Percentiles rank a stretch among this genome's conserved stretches.
Conservation (phyloP, 1,284 basidiomycete genomes). For the Chalciporus sp. region DNA sequence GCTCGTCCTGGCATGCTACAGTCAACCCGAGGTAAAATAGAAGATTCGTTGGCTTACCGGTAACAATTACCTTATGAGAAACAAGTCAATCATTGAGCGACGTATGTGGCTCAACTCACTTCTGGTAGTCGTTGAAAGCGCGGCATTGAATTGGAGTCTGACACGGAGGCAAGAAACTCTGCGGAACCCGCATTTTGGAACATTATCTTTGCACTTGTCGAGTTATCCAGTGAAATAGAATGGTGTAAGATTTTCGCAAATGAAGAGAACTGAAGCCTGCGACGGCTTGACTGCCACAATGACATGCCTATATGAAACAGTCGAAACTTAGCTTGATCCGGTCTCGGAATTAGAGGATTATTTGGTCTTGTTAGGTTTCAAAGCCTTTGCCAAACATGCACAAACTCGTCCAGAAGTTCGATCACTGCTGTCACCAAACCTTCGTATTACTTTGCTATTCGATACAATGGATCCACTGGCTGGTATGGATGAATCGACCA, state of each 20-base stretch:
- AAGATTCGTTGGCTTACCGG: constrained; percentile 39
- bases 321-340: no score
- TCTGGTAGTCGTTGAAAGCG: constrained; percentile 51
- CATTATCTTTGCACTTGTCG: constrained; percentile 15
- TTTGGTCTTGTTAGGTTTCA: constrained; percentile 26
- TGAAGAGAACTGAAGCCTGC: neutral
- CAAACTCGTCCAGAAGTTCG: constrained; percentile 22
- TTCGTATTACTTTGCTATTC: neutral
- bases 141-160: constrained; percentile 43
- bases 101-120: constrained; percentile 33
- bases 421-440: neutral
- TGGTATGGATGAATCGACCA: constrained; percentile 67
- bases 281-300: neutral
- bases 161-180: constrained; percentile 49
- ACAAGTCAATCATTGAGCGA: neutral
- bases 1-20: constrained; percentile 46
- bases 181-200: constrained; percentile 44
- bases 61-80: constrained; percentile 49
- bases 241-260: neutral
- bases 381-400: constrained; percentile 24
- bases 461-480: constrained; percentile 34
- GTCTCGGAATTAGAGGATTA: neutral
- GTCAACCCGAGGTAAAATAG: neutral
- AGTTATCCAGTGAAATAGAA: constrained; percentile 13
- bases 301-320: constrained; percentile 14